These are phyloP conservation scores for Aspergillus latus DNA, from an alignment of 2,329 filamentous ascomycete species.

Conservation along the genomic window DNA sequence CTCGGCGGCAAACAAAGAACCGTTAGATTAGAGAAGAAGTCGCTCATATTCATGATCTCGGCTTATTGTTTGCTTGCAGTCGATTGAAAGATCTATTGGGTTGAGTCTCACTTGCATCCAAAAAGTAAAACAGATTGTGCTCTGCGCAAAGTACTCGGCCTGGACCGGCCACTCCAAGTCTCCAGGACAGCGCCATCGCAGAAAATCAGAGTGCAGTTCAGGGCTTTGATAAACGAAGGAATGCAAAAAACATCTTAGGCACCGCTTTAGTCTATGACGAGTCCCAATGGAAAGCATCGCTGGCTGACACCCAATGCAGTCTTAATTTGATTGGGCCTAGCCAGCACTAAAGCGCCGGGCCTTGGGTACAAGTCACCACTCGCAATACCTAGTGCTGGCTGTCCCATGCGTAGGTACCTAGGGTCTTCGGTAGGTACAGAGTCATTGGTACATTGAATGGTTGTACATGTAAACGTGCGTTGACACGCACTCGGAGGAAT, in stretches of 20 bases:
- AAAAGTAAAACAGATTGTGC: background rate
- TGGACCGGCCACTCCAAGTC: background rate
- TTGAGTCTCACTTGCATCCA: background rate
- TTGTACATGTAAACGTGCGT: constrained; percentile 9
- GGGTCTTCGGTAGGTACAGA: constrained; percentile 17
- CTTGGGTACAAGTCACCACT: constrained; percentile 15
- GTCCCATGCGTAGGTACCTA: constrained; percentile 2
- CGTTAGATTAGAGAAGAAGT: background rate
- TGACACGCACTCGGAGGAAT: constrained; percentile 18
- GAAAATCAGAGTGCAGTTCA: background rate
- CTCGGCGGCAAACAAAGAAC: constrained; percentile 1
- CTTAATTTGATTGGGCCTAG: constrained; percentile 10
- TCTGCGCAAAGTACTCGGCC: background rate
- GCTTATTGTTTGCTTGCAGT: constrained; percentile 5
- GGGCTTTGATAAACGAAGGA: background rate
- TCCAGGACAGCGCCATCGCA: background rate
- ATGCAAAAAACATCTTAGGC: constrained; percentile 1
- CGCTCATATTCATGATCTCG: background rate
- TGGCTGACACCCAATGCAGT: constrained; percentile 11
- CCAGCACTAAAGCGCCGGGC: constrained; percentile 8
- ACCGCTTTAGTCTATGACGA: constrained; percentile 9
- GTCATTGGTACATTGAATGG: constrained; percentile 1
- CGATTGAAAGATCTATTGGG: background rate
- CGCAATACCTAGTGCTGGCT: background rate
- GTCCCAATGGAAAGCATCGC: background rate